These are phyloP conservation scores for Linum trigynum DNA, from an alignment of 345 rosid genomes.

Conservation along the genomic window DNA sequence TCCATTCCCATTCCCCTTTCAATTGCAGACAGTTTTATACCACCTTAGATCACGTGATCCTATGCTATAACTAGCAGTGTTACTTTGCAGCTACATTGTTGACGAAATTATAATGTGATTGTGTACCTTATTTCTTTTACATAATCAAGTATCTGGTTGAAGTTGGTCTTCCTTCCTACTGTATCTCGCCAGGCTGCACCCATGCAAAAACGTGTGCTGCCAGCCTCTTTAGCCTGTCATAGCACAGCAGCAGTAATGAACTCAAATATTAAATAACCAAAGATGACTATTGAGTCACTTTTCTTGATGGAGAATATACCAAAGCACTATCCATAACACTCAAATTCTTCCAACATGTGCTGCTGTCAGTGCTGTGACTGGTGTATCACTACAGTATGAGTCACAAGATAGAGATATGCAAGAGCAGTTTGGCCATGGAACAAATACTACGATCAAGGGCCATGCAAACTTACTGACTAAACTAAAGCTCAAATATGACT, in stretches of 20 bases:
- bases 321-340: neutral
- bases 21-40: conserved; percentile 9
- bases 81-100: neutral
- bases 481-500: too few species aligned
- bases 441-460: too few species aligned
- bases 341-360: neutral
- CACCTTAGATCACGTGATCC: neutral
- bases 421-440: too few species aligned
- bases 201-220: conserved; percentile 98
- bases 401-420: neutral
- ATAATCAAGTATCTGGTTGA: conserved; percentile 76
- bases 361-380: too few species aligned
- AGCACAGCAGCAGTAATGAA: conserved; percentile 5
- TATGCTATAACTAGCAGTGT: neutral
- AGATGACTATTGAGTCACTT: neutral
- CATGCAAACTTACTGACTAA: neutral
- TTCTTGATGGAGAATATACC: neutral
- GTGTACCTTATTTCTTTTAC: conserved; percentile 83
- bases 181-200: conserved; percentile 99
- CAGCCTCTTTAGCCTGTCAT: conserved; percentile 93
- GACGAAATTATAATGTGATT: neutral
- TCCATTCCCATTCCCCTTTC: conserved; percentile 95
- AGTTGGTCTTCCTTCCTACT: conserved; percentile 82
- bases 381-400: neutral
- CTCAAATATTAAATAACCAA: neutral